Evolutionary conservation across 108 stramenopile genomes (phyloP).

Genomic region (Bacterosira constricta): DNA sequence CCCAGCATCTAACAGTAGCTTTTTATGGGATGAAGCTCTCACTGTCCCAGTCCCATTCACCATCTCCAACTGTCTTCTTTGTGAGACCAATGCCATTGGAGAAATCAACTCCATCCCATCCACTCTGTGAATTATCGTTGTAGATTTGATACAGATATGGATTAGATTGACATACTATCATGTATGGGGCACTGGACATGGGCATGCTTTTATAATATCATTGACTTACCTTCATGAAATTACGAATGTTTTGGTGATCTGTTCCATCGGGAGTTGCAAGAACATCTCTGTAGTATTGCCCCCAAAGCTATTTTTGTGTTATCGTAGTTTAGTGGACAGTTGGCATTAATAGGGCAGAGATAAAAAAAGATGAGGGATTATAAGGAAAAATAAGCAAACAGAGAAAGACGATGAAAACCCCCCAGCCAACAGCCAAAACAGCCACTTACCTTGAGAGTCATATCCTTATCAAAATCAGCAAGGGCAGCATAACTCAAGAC

Average conservation of each 20-base stretch:
- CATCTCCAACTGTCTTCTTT: slow-evolving; percentile 72
- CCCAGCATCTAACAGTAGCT: no score
- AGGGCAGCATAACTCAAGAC: slow-evolving; percentile 84
- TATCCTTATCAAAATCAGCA: slow-evolving; percentile 79
- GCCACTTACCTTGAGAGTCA: slow-evolving; percentile 67
- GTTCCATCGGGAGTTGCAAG: slow-evolving; percentile 72
- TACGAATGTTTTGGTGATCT: slow-evolving; percentile 85
- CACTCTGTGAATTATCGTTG: slow-evolving; percentile 30
- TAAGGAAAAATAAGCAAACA: neutral
- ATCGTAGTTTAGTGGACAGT: no score
- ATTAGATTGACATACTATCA: neutral
- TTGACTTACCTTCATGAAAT: slow-evolving; percentile 71
- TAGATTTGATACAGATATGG: neutral
- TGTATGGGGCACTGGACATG: neutral
- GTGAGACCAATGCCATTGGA: slow-evolving; percentile 89
- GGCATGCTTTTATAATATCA: neutral
- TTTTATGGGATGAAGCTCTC: slow-evolving; percentile 77
- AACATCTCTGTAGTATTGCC: slow-evolving; percentile 89
- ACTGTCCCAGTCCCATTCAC: slow-evolving; percentile 82
- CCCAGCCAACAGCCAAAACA: neutral
- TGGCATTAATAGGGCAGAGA: no score
- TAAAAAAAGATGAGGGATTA: neutral
- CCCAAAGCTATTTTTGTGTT: slow-evolving; percentile 76
- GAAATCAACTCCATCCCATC: slow-evolving; percentile 81
- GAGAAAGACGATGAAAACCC: neutral